These are phyloP conservation scores for Trypanosomatidae sp. DNA, from an alignment of 208 protist genomes.

Conservation along the genomic window DNA sequence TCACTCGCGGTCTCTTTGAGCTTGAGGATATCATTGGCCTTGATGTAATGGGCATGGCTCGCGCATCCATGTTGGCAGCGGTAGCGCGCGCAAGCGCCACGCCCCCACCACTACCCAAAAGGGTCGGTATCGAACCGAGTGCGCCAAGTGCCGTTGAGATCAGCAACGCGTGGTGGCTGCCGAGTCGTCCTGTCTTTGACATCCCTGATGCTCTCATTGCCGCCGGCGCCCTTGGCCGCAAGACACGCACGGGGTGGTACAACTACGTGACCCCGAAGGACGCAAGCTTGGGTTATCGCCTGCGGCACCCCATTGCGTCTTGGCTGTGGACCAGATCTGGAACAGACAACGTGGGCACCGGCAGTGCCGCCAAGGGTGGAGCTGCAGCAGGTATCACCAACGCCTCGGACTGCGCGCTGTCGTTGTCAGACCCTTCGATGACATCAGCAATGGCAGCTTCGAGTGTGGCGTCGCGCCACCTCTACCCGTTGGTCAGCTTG, in stretches of 20 bases:
- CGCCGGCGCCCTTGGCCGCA: constrained; percentile 61
- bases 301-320: constrained; percentile 27
- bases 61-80: constrained; percentile 12
- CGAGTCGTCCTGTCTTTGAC: constrained; percentile 44
- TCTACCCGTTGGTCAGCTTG: constrained; percentile 30
- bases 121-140: constrained; percentile 14
- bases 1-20: constrained; percentile 76
- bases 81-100: not conserved
- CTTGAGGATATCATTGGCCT: constrained; percentile 86
- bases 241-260: constrained; percentile 81
- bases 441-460: not conserved
- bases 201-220: constrained; percentile 51
- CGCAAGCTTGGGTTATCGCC: constrained; percentile 16
- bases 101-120: not conserved
- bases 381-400: not conserved
- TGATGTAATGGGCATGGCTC: constrained; percentile 52
- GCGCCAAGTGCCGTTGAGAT: constrained; percentile 15
- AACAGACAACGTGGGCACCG: not conserved
- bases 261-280: constrained; percentile 38
- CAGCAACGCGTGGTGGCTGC: constrained; percentile 32
- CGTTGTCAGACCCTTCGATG: not conserved
- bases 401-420: not conserved
- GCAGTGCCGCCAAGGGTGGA: not conserved
- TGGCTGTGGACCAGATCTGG: constrained; percentile 14
- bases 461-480: constrained; percentile 1